These are phyloP conservation scores for Ogataea parapolymorpha DNA, from an alignment of 805 yeast species.

Conservation along the genomic window DNA sequence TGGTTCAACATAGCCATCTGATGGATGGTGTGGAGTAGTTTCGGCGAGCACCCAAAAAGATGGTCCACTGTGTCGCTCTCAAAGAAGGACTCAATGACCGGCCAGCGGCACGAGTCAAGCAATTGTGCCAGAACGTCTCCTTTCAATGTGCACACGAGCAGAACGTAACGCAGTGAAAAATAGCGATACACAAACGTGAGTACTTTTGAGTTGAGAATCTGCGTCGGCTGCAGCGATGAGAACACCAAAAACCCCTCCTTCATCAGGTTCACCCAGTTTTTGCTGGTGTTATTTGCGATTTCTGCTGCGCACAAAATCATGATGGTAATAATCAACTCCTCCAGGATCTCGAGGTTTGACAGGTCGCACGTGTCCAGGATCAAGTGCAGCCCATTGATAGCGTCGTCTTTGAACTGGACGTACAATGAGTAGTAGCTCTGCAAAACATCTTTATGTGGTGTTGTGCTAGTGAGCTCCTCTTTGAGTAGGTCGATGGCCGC, in stretches of 20 bases:
- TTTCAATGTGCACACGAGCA: constrained; percentile 27
- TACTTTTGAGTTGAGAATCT: constrained; percentile 23
- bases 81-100: constrained; percentile 24
- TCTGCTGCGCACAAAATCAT: constrained; percentile 32
- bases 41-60: constrained; percentile 35
- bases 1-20: constrained; percentile 22
- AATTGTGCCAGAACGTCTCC: constrained; percentile 16
- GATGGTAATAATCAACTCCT: constrained; percentile 29
- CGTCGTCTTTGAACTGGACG: constrained; percentile 29
- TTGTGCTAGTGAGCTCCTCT: constrained; percentile 9
- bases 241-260: constrained; percentile 32
- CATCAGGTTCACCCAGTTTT: constrained; percentile 30
- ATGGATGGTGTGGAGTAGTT: constrained; percentile 25
- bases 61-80: constrained; percentile 28
- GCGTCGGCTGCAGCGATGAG: constrained; percentile 19
- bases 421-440: constrained; percentile 10
- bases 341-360: constrained; percentile 21
- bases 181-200: constrained; percentile 32
- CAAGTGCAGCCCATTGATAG: constrained; percentile 28
- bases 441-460: constrained; percentile 2
- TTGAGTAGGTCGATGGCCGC: constrained; percentile 27
- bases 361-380: constrained; percentile 25
- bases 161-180: constrained; percentile 30
- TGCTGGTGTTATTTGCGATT: constrained; percentile 29
- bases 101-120: constrained; percentile 24